Evolutionary conservation across 306 rosid species (phyloP), one percentile per base, ranked within the genome.

Genomic region (Pyrus betulifolia): DNA sequence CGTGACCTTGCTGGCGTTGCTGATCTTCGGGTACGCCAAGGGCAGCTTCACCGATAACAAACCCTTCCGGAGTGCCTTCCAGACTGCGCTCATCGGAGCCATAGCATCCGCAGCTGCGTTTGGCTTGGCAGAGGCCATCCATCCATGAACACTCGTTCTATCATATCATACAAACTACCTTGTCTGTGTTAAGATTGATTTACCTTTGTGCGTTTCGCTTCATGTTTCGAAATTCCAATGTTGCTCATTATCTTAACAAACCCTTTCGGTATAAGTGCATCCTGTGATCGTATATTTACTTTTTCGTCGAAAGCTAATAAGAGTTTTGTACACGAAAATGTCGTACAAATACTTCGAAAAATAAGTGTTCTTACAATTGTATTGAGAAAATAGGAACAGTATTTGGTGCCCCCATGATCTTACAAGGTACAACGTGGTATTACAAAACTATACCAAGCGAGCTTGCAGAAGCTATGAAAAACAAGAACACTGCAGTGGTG

Each of bases 61-160:
- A 77, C 95, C 98, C 59, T 60, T 94, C 74, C 52, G 27, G 52
- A 94, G 95, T 77, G 98, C 98, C 71, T 15, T 92, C 7, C 95
- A 94, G 72, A 94, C 98, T 44, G 76, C 95, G 52, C 82, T 94
- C 12, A 89, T 90, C 14, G 98, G 98, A 27, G 97, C 95, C 73
- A 33, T 90, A 30, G 98, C 97, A 1, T 94, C 98, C 5, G 93
- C 96, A 0, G 91, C 94, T 40, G 97, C 98, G 70, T 93, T 77
- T 74, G 90, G 88, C 84, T 9, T 93, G 83, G 98, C 98, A 11
- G 91, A 93, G 81, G 91, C 86, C 69, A 78, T 93, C 78, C 90
- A 88, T 73, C 77, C 79, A 12, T 92, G 83, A 83, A 27, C 46
- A 46, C 31, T 23, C 18, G 18, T 28, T 0, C 35, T 1, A 2